Base-by-base conservation (phyloP, 305 asterid genomes). In the Rubia peregrina region DNA sequence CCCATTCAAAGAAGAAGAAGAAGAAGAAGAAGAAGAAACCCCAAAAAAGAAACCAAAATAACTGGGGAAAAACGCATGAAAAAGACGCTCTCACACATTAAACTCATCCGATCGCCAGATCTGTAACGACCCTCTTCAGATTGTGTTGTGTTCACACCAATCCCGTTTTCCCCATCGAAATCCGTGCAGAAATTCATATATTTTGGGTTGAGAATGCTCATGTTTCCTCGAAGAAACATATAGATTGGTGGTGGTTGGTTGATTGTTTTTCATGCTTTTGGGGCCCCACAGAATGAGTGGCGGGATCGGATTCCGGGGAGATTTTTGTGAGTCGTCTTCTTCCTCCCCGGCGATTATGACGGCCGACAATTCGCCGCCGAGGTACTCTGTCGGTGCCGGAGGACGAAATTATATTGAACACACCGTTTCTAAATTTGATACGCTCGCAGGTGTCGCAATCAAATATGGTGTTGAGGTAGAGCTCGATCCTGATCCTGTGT, bases 401-500 rank as follows among this genome's bases (percentile, higher is more conserved):
- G 81, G 80, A 19, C 42, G 48, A 43, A 75, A 67, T 51, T 78
- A 71, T 72, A 79, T 85, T 14, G 72, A 77, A 16, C 89, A 85
- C 65, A 75, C 69, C 16, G 85, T 85, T 48, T 74, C 90, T 68
- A 85, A 85, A 74, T 83, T 83, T 46, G 90, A 85, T 61, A 85
- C 90, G 8, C 82, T 85, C 49, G 88, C 84, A 14, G 88, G 88
- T 13, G 85, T 85, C 56, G 86, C 90, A 14, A 85, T 85, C 60
- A 82, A 81, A 78, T 85, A 83, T 60, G 89, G 89, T 33, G 89
- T 85, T 61, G 89, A 85, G 89, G 89, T 85, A 73, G 49, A 43
- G n/a, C n/a, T n/a, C n/a, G n/a, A n/a, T 56, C 11, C 61, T 5
- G 38, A 12, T 44, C 12, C 46, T n/a, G 22, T 46, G 11, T 24